Base-by-base conservation (phyloP, 2,329 filamentous ascomycete genomes). In the Thelonectria discophora region DNA sequence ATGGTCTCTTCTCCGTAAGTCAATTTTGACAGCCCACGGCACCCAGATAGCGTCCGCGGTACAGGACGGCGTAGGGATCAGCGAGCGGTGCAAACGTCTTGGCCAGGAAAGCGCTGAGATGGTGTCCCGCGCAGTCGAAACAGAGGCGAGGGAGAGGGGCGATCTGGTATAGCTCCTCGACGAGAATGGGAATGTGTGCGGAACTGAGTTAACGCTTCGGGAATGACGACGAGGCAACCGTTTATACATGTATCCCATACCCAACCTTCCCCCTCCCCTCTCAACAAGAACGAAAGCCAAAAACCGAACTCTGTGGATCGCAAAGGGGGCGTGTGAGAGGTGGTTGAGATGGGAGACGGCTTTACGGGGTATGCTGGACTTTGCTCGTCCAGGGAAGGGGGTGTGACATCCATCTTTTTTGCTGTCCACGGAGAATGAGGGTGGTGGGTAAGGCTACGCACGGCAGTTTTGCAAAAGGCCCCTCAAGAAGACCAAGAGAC, bases 381-480 rank as follows among this genome's bases (percentile, higher is more conserved):
- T 49, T 60, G 49, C 27, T 47, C 43, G 32, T 55, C 39, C 39
- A 63, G 51, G 67, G 60, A 47, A 64, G 66, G 56, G 58, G 40
- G 69, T 64, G 69, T 61, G 69, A 59, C 55, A 46, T 47, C 48
- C 56, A 47, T 47, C 57, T n/a, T n/a, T n/a, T 42, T 34, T 13
- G 32, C 51, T 30, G 43, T 60, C 59, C 56, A 45, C 49, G 58
- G 55, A 49, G 64, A 53, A 62, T 24, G 62, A 59, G 62, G 64
- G 55, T 65, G 60, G 71, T 71, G 67, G 70, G 65, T 69, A 72
- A 70, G 71, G 71, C 71, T 71, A 69, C 64, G 71, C 67, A 70
- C 71, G 71, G 71, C 71, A 73, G 69, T 73, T 69, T 73, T 69
- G 65, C 66, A 71, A 70, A 69, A 67, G 65, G 63, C 57, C 64